Evolutionary conservation across 345 rosid species (phyloP), one percentile per base, ranked within the genome.

Genomic region (Boechera divaricarpa): DNA sequence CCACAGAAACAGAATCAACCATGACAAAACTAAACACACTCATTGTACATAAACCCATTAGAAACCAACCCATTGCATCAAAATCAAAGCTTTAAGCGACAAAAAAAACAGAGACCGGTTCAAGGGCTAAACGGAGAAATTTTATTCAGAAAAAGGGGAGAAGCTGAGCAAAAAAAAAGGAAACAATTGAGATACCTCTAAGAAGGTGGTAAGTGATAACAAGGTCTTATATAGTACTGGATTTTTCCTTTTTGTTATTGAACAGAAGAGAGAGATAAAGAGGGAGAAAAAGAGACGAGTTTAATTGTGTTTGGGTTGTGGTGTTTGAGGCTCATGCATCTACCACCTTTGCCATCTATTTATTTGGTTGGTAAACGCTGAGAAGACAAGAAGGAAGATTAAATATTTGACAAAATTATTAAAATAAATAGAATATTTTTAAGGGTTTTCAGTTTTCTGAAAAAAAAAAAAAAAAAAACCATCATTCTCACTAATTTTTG

Each of bases 261-360:
- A 75, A 61, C 29, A 32, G 15, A 75, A 26, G 18, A 49, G 58
- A 59, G 2, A 47, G 52, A 54, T 7, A 33, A 9, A 72, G 64
- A 56, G 6, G 44, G 3, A 62, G 29, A 56, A 57, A 71, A 33
- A 57, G 49, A 42, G 67, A 26, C 16, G 41, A 52, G 47, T 42
- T 67, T 10, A 10, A 68, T 24, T 64, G 60, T 60, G 78, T 61
- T 42, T 10, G 10, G 51, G 63, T 29, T 65, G 79, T 65, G 77
- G 84, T 73, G 86, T 78, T 49, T 72, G 73, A 66, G 69, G 80
- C 84, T 88, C 90, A 88, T 89, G 93, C 89, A 88, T 90, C 92
- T 81, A 87, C 96, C 92, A 90, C 92, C 92, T 81, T 83, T 64
- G 32, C 70, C 70, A 18, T 42, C 51, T 42, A 73, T 55, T 63